Percentiles rank a stretch among this genome's conserved stretches.
phyloP scores from a whole-genome alignment of 2,329 filamentous ascomycete species.

The Epichloe typhina region DNA sequence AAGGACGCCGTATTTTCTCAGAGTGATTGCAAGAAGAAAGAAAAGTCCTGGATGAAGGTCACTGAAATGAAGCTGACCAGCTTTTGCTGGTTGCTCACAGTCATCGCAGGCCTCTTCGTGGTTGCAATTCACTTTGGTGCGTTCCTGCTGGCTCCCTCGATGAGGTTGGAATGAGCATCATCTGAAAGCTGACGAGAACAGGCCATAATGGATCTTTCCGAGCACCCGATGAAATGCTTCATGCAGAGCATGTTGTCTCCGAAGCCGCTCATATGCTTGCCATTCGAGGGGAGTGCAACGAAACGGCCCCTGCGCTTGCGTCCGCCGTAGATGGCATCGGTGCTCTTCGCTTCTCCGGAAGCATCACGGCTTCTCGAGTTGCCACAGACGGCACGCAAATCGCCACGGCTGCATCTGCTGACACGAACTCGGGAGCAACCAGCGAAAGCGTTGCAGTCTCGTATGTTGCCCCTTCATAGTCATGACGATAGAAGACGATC shows the following conservation, averaged over 20 bases:
- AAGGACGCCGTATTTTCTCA: neutral
- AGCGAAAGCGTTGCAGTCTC: constrained; percentile 20
- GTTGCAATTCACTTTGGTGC: constrained; percentile 2
- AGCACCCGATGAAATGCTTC: constrained; percentile 8
- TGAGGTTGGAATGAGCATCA: neutral
- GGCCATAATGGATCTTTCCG: constrained; percentile 2
- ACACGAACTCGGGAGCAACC: neutral
- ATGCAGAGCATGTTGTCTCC: constrained; percentile 9
- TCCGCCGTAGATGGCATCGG: constrained; percentile 7
- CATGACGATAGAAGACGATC: neutral
- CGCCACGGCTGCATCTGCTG: neutral
- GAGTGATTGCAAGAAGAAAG: neutral
- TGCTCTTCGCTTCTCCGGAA: constrained; percentile 6
- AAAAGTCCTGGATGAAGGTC: neutral
- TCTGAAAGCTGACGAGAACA: neutral
- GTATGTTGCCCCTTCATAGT: constrained; percentile 13
- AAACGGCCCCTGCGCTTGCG: constrained; percentile 4
- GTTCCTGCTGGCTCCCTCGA: neutral
- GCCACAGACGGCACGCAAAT: constrained; percentile 2
- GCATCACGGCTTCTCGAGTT: constrained; percentile 6
- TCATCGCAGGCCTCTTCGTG: neutral
- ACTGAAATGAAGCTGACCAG: constrained; percentile 2
- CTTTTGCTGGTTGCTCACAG: constrained; percentile 3
- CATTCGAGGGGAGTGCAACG: constrained; percentile 10
- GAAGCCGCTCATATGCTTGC: constrained; percentile 12